A percentile compares a stretch with the other conserved stretches of the same genome.
Evolutionary conservation across 2,329 filamentous ascomycete species (phyloP).

Genomic region (Colletotrichum sp.): DNA sequence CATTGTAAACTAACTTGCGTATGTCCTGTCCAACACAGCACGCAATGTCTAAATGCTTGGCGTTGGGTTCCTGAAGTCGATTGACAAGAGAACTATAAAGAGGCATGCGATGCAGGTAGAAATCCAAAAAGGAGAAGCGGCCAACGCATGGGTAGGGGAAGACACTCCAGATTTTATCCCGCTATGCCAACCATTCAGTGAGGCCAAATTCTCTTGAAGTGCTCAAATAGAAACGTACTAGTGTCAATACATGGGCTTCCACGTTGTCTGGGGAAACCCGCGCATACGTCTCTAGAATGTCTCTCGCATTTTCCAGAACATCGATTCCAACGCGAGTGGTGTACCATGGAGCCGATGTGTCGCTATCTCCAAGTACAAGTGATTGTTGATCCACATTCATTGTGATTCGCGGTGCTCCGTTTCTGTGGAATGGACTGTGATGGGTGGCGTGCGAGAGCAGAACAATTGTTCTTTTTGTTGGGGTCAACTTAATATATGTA

Average conservation of each 20-base stretch:
- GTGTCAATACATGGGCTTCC: background rate
- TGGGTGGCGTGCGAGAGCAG: background rate
- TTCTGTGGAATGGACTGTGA: background rate
- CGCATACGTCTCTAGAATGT: background rate
- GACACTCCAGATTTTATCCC: background rate
- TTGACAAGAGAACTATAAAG: background rate
- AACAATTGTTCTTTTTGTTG: accelerated
- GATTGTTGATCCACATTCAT: background rate
- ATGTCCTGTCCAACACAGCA: background rate
- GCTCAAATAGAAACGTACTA: background rate
- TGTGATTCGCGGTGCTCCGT: background rate
- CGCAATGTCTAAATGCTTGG: background rate
- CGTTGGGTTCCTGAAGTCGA: background rate
- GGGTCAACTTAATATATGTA: background rate
- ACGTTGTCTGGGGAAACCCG: background rate
- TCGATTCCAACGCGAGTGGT: background rate
- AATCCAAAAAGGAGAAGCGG: background rate
- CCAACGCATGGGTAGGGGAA: background rate
- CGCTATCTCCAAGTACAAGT: background rate
- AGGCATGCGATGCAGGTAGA: background rate
- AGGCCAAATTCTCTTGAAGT: background rate
- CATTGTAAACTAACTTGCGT: background rate
- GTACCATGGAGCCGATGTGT: background rate
- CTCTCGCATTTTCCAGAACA: background rate
- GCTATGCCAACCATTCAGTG: background rate